Evolutionary conservation across 169 alveolate species (phyloP).

Genomic region (Plasmodium vinckei): DNA sequence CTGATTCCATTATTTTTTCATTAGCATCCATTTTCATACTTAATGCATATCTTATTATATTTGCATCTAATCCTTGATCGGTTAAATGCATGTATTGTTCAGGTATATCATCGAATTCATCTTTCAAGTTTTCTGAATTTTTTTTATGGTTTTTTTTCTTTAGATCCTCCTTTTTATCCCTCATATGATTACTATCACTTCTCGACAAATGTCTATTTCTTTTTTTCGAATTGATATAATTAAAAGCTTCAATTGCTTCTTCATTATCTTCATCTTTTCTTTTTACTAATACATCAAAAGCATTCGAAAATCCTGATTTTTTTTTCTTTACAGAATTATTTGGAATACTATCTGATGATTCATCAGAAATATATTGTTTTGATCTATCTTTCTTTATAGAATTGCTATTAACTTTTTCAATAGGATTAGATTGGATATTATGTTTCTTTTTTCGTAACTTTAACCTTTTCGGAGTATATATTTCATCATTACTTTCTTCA

Average conservation of each 20-base stretch:
- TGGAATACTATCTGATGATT: neutral
- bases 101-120: constrained; percentile 34
- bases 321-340: constrained; percentile 7
- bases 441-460: constrained; percentile 23
- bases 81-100: constrained; percentile 25
- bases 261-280: constrained; percentile 59
- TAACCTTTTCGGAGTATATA: constrained; percentile 43
- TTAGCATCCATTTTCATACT: constrained; percentile 65
- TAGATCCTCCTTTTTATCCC: constrained; percentile 12
- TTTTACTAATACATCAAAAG: constrained; percentile 39
- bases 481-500: constrained; percentile 55
- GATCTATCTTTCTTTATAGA: constrained; percentile 8
- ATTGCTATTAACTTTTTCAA: neutral
- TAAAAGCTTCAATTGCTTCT: constrained; percentile 62
- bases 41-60: constrained; percentile 38
- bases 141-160: constrained; percentile 22
- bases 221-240: constrained; percentile 39
- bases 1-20: constrained; percentile 77
- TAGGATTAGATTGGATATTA: neutral
- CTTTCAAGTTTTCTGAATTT: constrained; percentile 39
- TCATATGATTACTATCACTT: neutral
- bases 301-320: constrained; percentile 41
- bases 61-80: constrained; percentile 52
- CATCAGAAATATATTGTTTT: neutral
- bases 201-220: constrained; percentile 21